These are phyloP conservation scores for Cutaneotrichosporon sp. DNA, from an alignment of 1,284 basidiomycete species.

Conservation along the genomic window DNA sequence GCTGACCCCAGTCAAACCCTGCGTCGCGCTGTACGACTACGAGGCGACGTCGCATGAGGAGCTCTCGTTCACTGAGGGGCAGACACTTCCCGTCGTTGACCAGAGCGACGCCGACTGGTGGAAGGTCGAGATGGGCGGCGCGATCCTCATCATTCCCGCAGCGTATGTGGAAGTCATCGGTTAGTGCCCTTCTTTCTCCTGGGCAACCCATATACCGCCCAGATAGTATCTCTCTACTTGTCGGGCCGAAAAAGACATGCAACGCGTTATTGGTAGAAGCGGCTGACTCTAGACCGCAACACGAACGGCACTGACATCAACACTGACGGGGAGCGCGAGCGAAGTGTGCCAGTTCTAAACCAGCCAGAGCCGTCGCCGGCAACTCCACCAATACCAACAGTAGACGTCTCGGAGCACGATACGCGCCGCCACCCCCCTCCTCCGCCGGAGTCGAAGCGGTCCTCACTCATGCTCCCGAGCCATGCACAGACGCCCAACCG, in stretches of 20 bases:
- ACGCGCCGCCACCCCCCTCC: not conserved
- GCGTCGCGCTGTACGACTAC: slow-evolving; percentile 73
- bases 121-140: slow-evolving; percentile 80
- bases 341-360: not conserved
- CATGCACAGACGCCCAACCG: not conserved
- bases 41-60: slow-evolving; percentile 69
- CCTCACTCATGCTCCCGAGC: not conserved
- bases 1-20: slow-evolving; percentile 13
- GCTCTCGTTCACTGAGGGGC: slow-evolving; percentile 75
- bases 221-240: slow-evolving; percentile 21
- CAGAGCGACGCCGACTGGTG: slow-evolving; percentile 82
- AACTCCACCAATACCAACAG: not conserved
- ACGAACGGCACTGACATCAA: not conserved
- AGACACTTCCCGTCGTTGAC: slow-evolving; percentile 73
- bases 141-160: slow-evolving; percentile 83
- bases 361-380: not conserved
- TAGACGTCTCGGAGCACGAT: not conserved
- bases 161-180: slow-evolving; percentile 71
- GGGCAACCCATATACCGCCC: slow-evolving; percentile 26
- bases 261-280: slow-evolving; percentile 11
- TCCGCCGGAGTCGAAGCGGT: not conserved
- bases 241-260: slow-evolving; percentile 12
- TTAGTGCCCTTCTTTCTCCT: slow-evolving; percentile 56
- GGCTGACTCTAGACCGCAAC: slow-evolving; percentile 12
- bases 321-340: not conserved